Base-by-base conservation (phyloP, 2,329 filamentous ascomycete genomes). In the Chrysoporthe cubensis region DNA sequence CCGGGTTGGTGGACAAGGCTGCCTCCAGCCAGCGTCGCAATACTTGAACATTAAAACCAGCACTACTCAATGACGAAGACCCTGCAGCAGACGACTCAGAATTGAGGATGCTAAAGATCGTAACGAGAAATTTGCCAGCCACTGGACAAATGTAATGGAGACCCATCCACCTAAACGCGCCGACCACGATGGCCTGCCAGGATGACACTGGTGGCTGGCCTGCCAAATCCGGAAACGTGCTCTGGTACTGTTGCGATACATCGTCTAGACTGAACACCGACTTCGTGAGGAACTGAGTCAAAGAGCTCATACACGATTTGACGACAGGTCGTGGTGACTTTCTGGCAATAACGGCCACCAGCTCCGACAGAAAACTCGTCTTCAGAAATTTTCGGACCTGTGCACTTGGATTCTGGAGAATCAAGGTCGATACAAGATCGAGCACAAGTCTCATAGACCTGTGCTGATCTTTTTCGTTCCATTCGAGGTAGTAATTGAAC, bases 231-330 rank as follows among this genome's bases (percentile, higher is more conserved):
- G 72, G 72, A 61, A 77, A 75, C 9, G 77, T 72, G 32, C 75
- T 72, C 46, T 71, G 73, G 71, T 87, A 88, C 34, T 78, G 80
- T 18, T 73, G 72, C 13, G 79, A 76, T 43, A 88, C 76, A 67
- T 86, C 79, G 66, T 80, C 74, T 66, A 85, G 73, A 72, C 79
- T 80, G 37, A 91, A 78, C 14, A 89, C 81, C 2, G 81, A 79
- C 75, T 91, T 93, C 60, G 82, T 80, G 3, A 93, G 75, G 66
- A 93, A 85, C 73, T 89, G 85, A 60, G 91, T 88, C 48, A 93
- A 79, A 18, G 86, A 86, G 73, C 90, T 89, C 69, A 93, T 85
- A 7, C 89, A 87, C 46, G 90, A 90, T 75, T 93, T 93, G 52
- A 89, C 88, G 63, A 90, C 82, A 11, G 88, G 85, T 71, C 87